Base-by-base conservation (phyloP, 257 asterid species). In the Apocynum venetum region DNA sequence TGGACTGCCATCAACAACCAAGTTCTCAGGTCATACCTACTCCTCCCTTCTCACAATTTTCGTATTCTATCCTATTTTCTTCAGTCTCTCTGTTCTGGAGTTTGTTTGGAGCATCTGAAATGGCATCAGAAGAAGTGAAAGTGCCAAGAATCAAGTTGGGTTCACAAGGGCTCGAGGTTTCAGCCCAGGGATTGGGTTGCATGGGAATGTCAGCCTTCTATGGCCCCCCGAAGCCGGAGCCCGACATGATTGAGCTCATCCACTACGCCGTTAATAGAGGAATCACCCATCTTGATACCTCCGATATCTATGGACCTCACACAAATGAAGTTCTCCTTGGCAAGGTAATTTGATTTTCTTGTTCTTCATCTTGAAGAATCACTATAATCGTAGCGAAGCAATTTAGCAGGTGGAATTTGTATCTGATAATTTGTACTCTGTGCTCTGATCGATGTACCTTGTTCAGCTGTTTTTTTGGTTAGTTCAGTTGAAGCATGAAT, bases 181-280 rank as follows among this genome's bases (percentile, higher is more conserved):
- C 84, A 51, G 82, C 79, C 14, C 84, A 76, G 20, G 86, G 86
- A 48, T 71, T 83, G 43, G 86, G 86, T 14, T 83, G 86, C 57
- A 80, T 83, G 86, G 77, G 84, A 55, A 83, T 83, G 86, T 80
- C 76, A 8, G 82, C 82, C 25, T 38, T 73, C 80, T 83, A 83
- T 43, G 86, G 86, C 74, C 86, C 79, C 48, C 84, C 80, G 19
- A 83, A 83, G 84, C 84, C 86, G 40, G 86, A 83, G n/a, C 63
- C 84, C 77, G 86, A 83, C 46, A 83, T 83, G 86, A 70, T 83
- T 60, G 36, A 73, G 4, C 80, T 83, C 82, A 77, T 83, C 83
- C 82, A 40, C 64, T 76, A 60, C 71, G 86, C 86, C 20, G 68
- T 83, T 14, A 6, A 51, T 63, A 25, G 71, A 17, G 86, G 86